Evolutionary conservation across 2,329 filamentous ascomycete species (phyloP).

Genomic region (Aspergillus niger): DNA sequence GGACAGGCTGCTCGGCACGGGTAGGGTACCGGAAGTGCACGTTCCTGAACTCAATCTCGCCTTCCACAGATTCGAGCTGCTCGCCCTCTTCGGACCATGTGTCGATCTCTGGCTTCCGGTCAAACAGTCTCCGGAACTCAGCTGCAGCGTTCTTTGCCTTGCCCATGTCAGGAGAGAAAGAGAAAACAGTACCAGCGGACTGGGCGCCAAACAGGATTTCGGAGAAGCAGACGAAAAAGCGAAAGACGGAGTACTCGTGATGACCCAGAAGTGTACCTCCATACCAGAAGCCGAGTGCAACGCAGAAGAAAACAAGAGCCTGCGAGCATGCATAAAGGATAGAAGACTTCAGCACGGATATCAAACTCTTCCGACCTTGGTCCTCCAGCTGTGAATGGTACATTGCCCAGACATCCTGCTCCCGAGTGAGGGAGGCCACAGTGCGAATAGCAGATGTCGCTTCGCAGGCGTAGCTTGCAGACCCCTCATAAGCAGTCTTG

Average conservation of each 20-base stretch:
- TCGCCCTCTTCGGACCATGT: slow-evolving; percentile 74
- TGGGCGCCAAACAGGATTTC: slow-evolving; percentile 89
- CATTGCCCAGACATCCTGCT: slow-evolving; percentile 72
- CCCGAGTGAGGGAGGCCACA: slow-evolving; percentile 85
- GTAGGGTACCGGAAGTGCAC: slow-evolving; percentile 96
- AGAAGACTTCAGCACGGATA: slow-evolving; percentile 75
- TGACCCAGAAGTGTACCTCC: slow-evolving; percentile 74
- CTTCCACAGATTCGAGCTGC: slow-evolving; percentile 65
- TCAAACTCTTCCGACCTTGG: slow-evolving; percentile 69
- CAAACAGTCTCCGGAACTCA: slow-evolving; percentile 80
- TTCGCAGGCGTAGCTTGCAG: slow-evolving; percentile 87
- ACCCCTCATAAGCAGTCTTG: slow-evolving; percentile 76
- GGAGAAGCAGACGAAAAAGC: slow-evolving; percentile 91
- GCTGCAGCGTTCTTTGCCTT: slow-evolving; percentile 84
- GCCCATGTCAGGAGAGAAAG: slow-evolving; percentile 87
- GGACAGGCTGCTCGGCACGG: slow-evolving; percentile 85
- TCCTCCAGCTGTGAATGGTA: slow-evolving; percentile 68
- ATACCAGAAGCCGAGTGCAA: slow-evolving; percentile 92
- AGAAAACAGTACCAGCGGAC: slow-evolving; percentile 86
- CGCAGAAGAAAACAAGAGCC: slow-evolving; percentile 77
- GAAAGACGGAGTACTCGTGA: slow-evolving; percentile 72
- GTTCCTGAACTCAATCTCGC: slow-evolving; percentile 82
- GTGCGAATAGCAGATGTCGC: slow-evolving; percentile 92
- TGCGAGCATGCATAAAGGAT: slow-evolving; percentile 81
- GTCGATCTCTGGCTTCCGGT: slow-evolving; percentile 79